Conservation (phyloP, 495 filamentous ascomycete species). For the Lineolata rhizophorae region DNA sequence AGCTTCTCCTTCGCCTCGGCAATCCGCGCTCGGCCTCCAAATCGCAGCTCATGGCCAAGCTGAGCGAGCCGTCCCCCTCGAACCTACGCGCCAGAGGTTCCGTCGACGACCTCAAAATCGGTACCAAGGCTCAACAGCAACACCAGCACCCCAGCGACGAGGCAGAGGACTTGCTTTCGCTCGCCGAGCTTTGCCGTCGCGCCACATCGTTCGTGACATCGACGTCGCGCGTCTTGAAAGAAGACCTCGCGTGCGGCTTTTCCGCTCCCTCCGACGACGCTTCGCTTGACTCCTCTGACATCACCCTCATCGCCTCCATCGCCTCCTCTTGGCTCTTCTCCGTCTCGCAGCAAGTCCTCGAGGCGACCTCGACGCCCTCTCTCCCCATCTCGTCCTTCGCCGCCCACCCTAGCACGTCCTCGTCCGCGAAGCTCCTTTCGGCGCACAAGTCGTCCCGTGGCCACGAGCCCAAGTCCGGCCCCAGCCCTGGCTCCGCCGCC, state of each 20-base stretch:
- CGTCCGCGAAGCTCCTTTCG: conserved; percentile 1
- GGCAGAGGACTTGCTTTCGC: conserved; percentile 48
- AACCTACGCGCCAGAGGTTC: too few relatives aligned
- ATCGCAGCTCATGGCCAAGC: conserved; percentile 8
- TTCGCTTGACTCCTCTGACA: too few relatives aligned
- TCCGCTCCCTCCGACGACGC: not conserved
- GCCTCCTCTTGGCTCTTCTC: conserved; percentile 72
- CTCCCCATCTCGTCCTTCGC: too few relatives aligned
- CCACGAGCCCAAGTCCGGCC: conserved; percentile 34
- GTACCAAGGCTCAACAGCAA: conserved; percentile 4
- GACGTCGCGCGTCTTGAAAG: conserved; percentile 51
- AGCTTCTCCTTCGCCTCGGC: conserved; percentile 60
- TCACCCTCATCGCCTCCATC: conserved; percentile 51
- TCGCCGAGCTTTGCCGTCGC: conserved; percentile 62
- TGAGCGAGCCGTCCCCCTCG: too few relatives aligned
- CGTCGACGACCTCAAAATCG: conserved; percentile 6
- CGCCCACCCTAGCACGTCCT: too few relatives aligned
- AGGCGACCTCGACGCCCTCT: conserved; percentile 40
- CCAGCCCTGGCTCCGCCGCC: too few relatives aligned
- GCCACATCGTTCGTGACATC: conserved; percentile 62
- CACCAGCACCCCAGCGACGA: conserved; percentile 20
- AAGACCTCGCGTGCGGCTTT: conserved; percentile 29
- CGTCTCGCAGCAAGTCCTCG: conserved; percentile 52
- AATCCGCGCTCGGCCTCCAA: conserved; percentile 27
- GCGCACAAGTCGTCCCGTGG: not conserved